Evolutionary conservation across 345 rosid genomes (phyloP), one percentile per base, ranked within the genome.

Genomic region (Heritiera littoralis): DNA sequence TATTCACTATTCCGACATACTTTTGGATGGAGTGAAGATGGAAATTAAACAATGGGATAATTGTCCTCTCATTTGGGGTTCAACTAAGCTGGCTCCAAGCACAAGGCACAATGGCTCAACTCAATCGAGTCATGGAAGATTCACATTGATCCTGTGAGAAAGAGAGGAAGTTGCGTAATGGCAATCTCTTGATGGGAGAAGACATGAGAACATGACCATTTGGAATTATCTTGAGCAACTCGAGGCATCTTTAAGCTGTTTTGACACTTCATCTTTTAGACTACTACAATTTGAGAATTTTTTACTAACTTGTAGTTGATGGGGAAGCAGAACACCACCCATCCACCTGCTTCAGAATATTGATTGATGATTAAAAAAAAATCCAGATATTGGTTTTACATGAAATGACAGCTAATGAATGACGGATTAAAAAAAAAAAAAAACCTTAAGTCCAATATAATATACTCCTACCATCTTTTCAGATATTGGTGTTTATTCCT

Each of bases 1-100:
- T 45, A 55, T 48, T 49, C 77, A 72, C 45, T 14, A 60, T 61
- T 74, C 58, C 66, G 75, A 73, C 73, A 17, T 52, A 79, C 20
- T 65, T 52, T 61, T 72, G 72, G 59, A 49, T 48, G 58, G 0
- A 3, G 77, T 51, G 40, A 72, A 18, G 20, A 65, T 3, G 69
- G 6, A 51, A 20, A 51, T 43, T 46, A 8, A 79, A 65, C 9
- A n/a, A 43, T 54, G 11, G 68, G 66, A 17, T 18, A 28, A 40
- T 52, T 74, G 35, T 64, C 56, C 61, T 64, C 56, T 13, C 51
- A 43, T 66, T 54, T 66, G n/a, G 58, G 59, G 67, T 55, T 55
- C 58, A 43, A 41, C 58, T 48, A n/a, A 13, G 10, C 30, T 61
- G 43, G 72, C 81, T 49, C 65, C 60, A 38, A 79, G 64, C 81